Conservation (phyloP, 768 basidiomycete species). For the Boletus eberwhitei region DNA sequence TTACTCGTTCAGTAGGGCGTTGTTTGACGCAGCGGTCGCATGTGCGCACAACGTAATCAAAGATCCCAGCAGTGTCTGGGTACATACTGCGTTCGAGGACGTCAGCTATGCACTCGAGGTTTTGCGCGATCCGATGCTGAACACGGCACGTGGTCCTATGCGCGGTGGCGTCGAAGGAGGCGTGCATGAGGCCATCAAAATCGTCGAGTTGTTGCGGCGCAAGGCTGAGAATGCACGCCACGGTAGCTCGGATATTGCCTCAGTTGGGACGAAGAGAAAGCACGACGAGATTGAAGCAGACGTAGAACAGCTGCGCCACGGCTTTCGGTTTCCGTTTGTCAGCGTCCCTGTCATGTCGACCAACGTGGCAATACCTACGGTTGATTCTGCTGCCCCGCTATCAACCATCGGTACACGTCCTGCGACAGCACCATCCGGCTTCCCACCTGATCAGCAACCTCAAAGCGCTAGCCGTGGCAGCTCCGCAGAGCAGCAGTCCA, state of each 20-base stretch:
- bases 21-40: conserved; percentile 65
- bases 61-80: conserved; percentile 47
- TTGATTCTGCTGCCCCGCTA: not conserved
- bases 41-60: conserved; percentile 61
- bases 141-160: conserved; percentile 31
- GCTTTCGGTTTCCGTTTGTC: conserved; percentile 45
- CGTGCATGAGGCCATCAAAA: conserved; percentile 36
- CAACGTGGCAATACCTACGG: not conserved
- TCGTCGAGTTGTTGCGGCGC: conserved; percentile 39
- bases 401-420: not conserved
- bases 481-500: conserved; percentile 14
- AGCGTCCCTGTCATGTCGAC: conserved; percentile 31
- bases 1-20: conserved; percentile 56
- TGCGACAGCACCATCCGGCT: not conserved
- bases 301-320: conserved; percentile 25
- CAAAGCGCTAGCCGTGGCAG: not conserved
- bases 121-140: conserved; percentile 35
- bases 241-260: conserved; percentile 9
- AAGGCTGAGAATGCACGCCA: conserved; percentile 37
- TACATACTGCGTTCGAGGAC: conserved; percentile 46
- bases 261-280: conserved; percentile 43
- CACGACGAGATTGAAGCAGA: conserved; percentile 39
- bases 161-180: conserved; percentile 33
- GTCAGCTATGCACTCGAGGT: conserved; percentile 44
- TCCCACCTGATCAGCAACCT: not conserved